A percentile compares a stretch with the other conserved stretches of the same genome.
Evolutionary conservation across 208 protist species (phyloP).

Genomic region (Strigomonas galati): DNA sequence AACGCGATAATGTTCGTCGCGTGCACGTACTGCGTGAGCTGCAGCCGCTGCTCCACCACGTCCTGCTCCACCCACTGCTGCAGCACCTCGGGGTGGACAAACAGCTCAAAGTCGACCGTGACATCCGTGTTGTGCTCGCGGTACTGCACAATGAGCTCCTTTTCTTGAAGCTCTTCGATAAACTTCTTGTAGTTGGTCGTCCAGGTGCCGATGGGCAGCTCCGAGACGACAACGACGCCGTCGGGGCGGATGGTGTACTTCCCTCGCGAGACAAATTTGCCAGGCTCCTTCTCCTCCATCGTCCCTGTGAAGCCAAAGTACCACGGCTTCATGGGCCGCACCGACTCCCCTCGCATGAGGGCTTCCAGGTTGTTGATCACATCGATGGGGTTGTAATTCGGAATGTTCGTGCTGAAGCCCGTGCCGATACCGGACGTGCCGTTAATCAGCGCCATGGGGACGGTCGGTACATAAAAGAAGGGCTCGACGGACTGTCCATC

Average conservation of each 20-base stretch:
- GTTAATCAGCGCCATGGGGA: slow-evolving; percentile 99
- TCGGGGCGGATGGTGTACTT: slow-evolving; percentile 63
- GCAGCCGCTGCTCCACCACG: slow-evolving; percentile 90
- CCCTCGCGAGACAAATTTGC: slow-evolving; percentile 79
- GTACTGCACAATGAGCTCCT: slow-evolving; percentile 92
- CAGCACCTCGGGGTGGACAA: slow-evolving; percentile 86
- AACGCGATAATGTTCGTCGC: slow-evolving; percentile 98
- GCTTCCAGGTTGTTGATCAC: slow-evolving; percentile 91
- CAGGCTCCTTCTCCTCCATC: slow-evolving; percentile 80
- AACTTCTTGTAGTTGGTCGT: slow-evolving; percentile 95
- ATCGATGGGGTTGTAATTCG: slow-evolving; percentile 98
- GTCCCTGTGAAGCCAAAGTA: slow-evolving; percentile 96
- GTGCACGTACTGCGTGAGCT: slow-evolving; percentile 87
- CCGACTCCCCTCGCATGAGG: slow-evolving; percentile 82
- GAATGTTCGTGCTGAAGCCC: slow-evolving; percentile 98
- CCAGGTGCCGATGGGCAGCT: slow-evolving; percentile 97
- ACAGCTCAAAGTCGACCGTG: slow-evolving; percentile 93
- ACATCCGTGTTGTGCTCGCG: slow-evolving; percentile 97
- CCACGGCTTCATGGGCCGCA: slow-evolving; percentile 93
- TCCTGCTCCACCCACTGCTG: slow-evolving; percentile 69
- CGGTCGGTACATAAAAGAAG: slow-evolving; percentile 98
- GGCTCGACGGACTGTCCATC: slow-evolving; percentile 99
- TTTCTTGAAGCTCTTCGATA: slow-evolving; percentile 90
- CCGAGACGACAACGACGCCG: slow-evolving; percentile 93
- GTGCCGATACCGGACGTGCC: slow-evolving; percentile 99